These are phyloP conservation scores for Hylodesmum podocarpum DNA, from an alignment of 306 rosid genomes.

Conservation along the genomic window DNA sequence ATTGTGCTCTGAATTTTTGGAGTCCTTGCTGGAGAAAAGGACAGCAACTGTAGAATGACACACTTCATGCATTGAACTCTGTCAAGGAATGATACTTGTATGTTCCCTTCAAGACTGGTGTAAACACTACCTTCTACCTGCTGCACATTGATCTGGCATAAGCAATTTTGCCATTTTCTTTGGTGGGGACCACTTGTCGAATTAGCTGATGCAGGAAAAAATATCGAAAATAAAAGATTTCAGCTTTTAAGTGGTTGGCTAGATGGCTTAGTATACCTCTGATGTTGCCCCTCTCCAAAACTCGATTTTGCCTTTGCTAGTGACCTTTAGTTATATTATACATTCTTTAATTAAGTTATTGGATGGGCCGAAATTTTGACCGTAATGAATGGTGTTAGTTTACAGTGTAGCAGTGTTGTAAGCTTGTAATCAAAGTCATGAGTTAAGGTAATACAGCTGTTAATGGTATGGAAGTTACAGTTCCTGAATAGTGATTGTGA, in stretches of 20 bases:
- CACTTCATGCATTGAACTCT: not conserved
- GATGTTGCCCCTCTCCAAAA: not conserved
- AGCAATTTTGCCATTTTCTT: constrained; percentile 15
- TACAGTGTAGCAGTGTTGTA: constrained; percentile 14
- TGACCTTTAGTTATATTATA: not conserved
- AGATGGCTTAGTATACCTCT: constrained; percentile 3
- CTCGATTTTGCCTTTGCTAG: constrained; percentile 6
- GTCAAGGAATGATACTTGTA: not conserved
- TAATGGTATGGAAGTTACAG: constrained; percentile 18
- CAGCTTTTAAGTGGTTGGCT: constrained; percentile 15
- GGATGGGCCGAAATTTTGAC: constrained; percentile 4
- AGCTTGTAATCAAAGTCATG: constrained; percentile 20
- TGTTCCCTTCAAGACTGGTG: not conserved
- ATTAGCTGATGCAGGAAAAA: constrained; percentile 24
- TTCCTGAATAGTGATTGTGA: constrained; percentile 16
- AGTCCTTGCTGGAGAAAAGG: constrained; percentile 73
- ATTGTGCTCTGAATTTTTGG: constrained; percentile 73
- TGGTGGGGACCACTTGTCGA: constrained; percentile 16
- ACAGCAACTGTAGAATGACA: constrained; percentile 49
- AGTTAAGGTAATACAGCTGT: constrained; percentile 6
- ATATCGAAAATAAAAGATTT: constrained; percentile 16
- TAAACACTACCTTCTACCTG: not conserved
- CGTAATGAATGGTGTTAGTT: not conserved
- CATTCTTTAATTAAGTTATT: constrained; percentile 14
- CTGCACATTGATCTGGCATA: not conserved